Conservation (phyloP, 352 stramenopile genomes). For the Saprolegnia parasitica region DNA sequence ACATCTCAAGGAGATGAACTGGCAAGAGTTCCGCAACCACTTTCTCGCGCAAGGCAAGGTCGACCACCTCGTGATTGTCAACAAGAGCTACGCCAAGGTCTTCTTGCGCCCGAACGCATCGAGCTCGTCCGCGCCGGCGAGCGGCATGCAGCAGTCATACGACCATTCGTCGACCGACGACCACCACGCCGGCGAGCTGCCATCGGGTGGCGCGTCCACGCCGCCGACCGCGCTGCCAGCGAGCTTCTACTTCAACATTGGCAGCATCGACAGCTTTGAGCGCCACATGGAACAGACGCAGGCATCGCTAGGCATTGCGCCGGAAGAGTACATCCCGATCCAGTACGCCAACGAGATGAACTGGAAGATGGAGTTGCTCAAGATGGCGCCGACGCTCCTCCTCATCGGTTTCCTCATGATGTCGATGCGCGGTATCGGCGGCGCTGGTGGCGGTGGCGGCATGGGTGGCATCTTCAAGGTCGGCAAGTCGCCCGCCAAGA, state of each 20-base stretch:
- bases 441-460: constrained; percentile 69
- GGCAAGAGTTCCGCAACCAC: constrained; percentile 87
- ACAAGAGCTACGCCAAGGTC: constrained; percentile 90
- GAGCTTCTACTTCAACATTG: constrained; percentile 96
- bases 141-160: constrained; percentile 34
- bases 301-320: constrained; percentile 90
- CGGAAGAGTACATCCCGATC: constrained; percentile 94
- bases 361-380: constrained; percentile 90
- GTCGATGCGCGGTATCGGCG: constrained; percentile 89
- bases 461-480: constrained; percentile 94
- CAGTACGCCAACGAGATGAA: constrained; percentile 96
- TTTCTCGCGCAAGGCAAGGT: constrained; percentile 81
- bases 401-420: constrained; percentile 93
- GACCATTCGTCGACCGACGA: constrained; percentile 30
- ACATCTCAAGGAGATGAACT: constrained; percentile 89
- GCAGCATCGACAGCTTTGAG: constrained; percentile 97
- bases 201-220: constrained; percentile 1
- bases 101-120: constrained; percentile 55
- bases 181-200: constrained; percentile 5
- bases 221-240: constrained; percentile 23
- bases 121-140: constrained; percentile 1
- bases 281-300: constrained; percentile 96
- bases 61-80: constrained; percentile 86
- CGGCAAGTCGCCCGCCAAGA: constrained; percentile 93
- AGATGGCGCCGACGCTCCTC: constrained; percentile 93